Percentiles rank a stretch among this genome's conserved stretches.
Evolutionary conservation across 805 yeast genomes (phyloP).

Genomic region (Metschnikowia henanensis): DNA sequence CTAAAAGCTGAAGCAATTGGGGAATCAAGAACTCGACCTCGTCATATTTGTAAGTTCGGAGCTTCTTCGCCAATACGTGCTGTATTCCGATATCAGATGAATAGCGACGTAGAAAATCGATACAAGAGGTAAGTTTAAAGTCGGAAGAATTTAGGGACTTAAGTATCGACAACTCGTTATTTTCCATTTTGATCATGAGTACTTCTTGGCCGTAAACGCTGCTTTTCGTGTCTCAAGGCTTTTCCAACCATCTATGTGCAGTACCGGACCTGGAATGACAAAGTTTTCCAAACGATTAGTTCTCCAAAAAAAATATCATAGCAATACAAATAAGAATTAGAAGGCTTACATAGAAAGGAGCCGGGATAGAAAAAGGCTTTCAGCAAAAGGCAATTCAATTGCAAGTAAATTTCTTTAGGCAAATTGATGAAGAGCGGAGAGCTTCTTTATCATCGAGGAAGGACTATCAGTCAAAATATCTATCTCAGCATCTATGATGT

Average conservation of each 20-base stretch:
- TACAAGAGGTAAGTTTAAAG: constrained; percentile 66
- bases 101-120: constrained; percentile 61
- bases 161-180: background rate
- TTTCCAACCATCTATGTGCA: background rate
- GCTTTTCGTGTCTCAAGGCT: background rate
- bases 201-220: background rate
- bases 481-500: constrained; percentile 1
- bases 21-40: constrained; percentile 91
- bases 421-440: background rate
- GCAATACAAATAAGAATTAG: no score
- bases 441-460: background rate
- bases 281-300: no score
- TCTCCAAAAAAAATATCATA: no score
- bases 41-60: constrained; percentile 51
- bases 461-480: constrained; percentile 4
- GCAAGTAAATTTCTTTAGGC: no score
- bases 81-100: constrained; percentile 80
- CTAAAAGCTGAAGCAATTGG: constrained; percentile 80
- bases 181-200: background rate
- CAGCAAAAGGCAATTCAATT: no score
- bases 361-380: no score
- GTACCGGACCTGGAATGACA: background rate
- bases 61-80: constrained; percentile 66
- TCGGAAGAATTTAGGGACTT: constrained; percentile 42
- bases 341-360: no score